Evolutionary conservation across 78 protist species (phyloP).

Genomic region (Bodo saltans): DNA sequence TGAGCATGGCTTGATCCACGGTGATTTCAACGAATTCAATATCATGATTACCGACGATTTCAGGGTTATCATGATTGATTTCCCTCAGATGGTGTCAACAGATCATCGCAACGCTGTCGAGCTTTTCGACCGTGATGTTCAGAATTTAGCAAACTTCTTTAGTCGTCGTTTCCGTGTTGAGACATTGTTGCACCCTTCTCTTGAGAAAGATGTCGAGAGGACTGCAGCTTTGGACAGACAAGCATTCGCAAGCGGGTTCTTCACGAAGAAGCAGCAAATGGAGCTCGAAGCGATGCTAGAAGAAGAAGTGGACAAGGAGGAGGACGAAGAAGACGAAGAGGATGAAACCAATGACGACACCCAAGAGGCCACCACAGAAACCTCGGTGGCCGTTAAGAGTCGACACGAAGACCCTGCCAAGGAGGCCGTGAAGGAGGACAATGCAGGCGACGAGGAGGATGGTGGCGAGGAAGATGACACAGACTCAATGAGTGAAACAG

Average conservation of each 20-base stretch:
- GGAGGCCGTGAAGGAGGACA: background rate
- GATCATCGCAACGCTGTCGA: slow-evolving; percentile 78
- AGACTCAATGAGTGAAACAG: background rate
- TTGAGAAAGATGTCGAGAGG: background rate
- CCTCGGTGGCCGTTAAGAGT: background rate
- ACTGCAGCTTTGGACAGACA: background rate
- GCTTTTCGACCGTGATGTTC: slow-evolving; percentile 85
- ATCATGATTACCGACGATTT: slow-evolving; percentile 65
- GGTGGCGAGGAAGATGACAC: background rate
- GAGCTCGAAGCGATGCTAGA: background rate
- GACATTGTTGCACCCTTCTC: background rate
- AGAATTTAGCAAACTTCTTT: slow-evolving; percentile 76
- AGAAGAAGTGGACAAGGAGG: background rate
- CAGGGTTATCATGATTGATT: slow-evolving; percentile 79
- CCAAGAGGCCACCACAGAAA: background rate
- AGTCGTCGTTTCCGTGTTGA: slow-evolving; percentile 47
- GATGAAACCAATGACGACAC: background rate
- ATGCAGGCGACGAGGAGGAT: background rate
- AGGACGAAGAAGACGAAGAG: slow-evolving; percentile 11
- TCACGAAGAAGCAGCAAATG: background rate
- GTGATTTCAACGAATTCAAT: slow-evolving; percentile 98
- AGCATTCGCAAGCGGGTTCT: slow-evolving; percentile 37
- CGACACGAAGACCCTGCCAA: slow-evolving; percentile 3
- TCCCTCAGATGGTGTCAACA: slow-evolving; percentile 97
- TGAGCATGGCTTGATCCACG: slow-evolving; percentile 89